These are phyloP conservation scores for Yamadazyma mexicana DNA, from an alignment of 1,139 yeast genomes.

Conservation along the genomic window DNA sequence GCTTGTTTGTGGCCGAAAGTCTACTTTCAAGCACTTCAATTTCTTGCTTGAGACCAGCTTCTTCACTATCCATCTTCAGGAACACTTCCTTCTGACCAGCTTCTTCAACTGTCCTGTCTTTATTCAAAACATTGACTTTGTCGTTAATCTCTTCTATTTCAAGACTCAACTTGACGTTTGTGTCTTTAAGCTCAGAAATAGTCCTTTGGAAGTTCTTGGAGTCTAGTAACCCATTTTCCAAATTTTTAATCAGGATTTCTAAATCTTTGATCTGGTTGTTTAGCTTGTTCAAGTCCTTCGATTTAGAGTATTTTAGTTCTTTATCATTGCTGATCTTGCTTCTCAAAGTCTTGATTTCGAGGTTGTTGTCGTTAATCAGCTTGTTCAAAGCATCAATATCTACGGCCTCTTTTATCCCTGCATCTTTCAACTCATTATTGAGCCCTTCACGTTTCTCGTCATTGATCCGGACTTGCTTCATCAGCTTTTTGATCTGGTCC, in stretches of 20 bases:
- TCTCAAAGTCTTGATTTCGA: slow-evolving; percentile 47
- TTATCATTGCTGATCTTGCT: slow-evolving; percentile 40
- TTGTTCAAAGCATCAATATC: slow-evolving; percentile 37
- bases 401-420: slow-evolving; percentile 37
- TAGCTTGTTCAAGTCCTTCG: slow-evolving; percentile 48
- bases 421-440: slow-evolving; percentile 34
- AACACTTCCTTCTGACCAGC: slow-evolving; percentile 15
- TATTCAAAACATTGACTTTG: slow-evolving; percentile 14
- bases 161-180: slow-evolving; percentile 13
- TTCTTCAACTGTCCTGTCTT: slow-evolving; percentile 14
- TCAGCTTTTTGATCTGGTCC: slow-evolving; percentile 17
- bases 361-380: slow-evolving; percentile 42
- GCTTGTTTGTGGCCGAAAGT: slow-evolving; percentile 7
- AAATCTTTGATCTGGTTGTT: slow-evolving; percentile 59
- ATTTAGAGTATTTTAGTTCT: slow-evolving; percentile 50
- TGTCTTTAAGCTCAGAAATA: slow-evolving; percentile 20
- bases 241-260: slow-evolving; percentile 52
- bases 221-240: slow-evolving; percentile 53
- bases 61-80: slow-evolving; percentile 14
- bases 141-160: slow-evolving; percentile 17
- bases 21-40: slow-evolving; percentile 9
- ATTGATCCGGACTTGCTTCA: slow-evolving; percentile 13
- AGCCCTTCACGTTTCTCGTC: slow-evolving; percentile 11
- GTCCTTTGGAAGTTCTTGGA: slow-evolving; percentile 20
- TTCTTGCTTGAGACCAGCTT: slow-evolving; percentile 14